Conservation (phyloP, 2,329 filamentous ascomycete species). For the Penicillium thymicola region DNA sequence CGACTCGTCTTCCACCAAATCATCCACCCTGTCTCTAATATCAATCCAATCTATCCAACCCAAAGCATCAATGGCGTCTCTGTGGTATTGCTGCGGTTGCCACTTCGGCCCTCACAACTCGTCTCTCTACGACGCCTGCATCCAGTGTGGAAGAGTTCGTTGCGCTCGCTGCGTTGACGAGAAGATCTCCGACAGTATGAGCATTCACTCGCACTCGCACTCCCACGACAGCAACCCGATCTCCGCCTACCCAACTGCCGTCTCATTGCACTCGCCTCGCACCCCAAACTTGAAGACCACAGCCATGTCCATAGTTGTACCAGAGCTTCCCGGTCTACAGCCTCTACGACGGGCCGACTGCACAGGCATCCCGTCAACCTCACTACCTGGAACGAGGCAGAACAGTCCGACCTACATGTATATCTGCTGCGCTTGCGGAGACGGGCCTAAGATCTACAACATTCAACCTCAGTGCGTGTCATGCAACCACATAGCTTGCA, state of each 20-base stretch:
- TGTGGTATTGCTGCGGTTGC: slow-evolving; percentile 38
- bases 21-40: background rate
- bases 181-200: slow-evolving; percentile 5
- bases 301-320: slow-evolving; percentile 8
- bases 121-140: slow-evolving; percentile 25
- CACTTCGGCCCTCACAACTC: slow-evolving; percentile 31
- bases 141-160: slow-evolving; percentile 23
- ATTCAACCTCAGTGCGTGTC: slow-evolving; percentile 32
- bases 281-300: slow-evolving; percentile 3
- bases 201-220: slow-evolving; percentile 1
- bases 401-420: slow-evolving; percentile 29
- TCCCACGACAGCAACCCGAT: slow-evolving; percentile 10
- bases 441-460: slow-evolving; percentile 40
- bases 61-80: slow-evolving; percentile 14
- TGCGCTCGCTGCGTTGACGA: slow-evolving; percentile 22
- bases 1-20: background rate
- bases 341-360: slow-evolving; percentile 9
- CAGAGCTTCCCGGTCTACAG: slow-evolving; percentile 14
- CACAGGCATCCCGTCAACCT: background rate
- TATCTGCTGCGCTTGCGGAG: slow-evolving; percentile 39
- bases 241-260: slow-evolving; percentile 20
- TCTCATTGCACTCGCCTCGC: slow-evolving; percentile 2
- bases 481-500: slow-evolving; percentile 35
- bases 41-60: slow-evolving; percentile 5
- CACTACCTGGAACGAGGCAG: slow-evolving; percentile 3